Percentiles rank a stretch among this genome's conserved stretches.
Evolutionary conservation across 805 yeast species (phyloP).

Genomic region (Ogataea polymorpha): DNA sequence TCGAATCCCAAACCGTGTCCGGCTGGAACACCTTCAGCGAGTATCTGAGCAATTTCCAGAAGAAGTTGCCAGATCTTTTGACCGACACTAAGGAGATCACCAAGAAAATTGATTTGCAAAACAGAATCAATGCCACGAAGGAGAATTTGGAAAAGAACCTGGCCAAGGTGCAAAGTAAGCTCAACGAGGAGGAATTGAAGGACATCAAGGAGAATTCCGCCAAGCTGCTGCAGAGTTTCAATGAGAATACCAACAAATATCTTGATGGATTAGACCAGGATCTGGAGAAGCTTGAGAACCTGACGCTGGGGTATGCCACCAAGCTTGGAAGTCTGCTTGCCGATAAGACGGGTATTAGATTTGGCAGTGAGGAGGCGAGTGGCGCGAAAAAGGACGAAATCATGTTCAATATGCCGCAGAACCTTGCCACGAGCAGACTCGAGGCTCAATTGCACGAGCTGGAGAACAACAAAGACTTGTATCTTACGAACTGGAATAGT

Average conservation of each 20-base stretch:
- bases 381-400: constrained; percentile 38
- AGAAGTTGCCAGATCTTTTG: constrained; percentile 33
- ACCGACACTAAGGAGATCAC: constrained; percentile 25
- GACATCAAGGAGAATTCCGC: constrained; percentile 26
- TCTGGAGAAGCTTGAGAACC: constrained; percentile 68
- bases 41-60: constrained; percentile 33
- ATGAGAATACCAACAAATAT: constrained; percentile 52
- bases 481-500: constrained; percentile 35
- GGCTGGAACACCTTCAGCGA: constrained; percentile 38
- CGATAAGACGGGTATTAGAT: constrained; percentile 18
- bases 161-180: constrained; percentile 11
- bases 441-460: constrained; percentile 61
- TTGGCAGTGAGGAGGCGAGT: constrained; percentile 10
- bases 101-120: constrained; percentile 19
- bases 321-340: constrained; percentile 56
- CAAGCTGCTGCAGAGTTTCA: constrained; percentile 26
- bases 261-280: constrained; percentile 72
- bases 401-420: constrained; percentile 43
- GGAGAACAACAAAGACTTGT: constrained; percentile 46
- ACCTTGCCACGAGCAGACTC: constrained; percentile 48
- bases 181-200: constrained; percentile 25
- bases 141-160: constrained; percentile 18
- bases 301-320: constrained; percentile 58
- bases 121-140: constrained; percentile 16
- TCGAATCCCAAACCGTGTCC: constrained; percentile 40